Evolutionary conservation across 208 protist genomes (phyloP).

Genomic region (Tritrichomonas musculus): DNA sequence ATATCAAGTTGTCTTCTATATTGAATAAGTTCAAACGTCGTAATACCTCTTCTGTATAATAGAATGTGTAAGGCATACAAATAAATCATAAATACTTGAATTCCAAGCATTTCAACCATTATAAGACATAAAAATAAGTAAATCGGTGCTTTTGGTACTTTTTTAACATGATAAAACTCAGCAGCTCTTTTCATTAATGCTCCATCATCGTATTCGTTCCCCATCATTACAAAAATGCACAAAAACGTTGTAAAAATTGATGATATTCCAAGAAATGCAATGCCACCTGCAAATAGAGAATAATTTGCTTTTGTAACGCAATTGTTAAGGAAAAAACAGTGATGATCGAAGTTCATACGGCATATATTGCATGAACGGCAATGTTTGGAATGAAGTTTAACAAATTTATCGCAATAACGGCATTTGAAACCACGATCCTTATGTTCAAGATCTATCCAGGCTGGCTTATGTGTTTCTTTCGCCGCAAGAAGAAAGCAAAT

Average conservation of each 20-base stretch:
- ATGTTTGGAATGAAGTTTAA: background rate
- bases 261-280: background rate
- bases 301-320: slow-evolving; percentile 31
- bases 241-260: background rate
- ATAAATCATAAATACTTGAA: background rate
- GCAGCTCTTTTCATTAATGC: background rate
- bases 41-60: background rate
- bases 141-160: background rate
- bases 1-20: background rate
- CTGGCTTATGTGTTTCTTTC: background rate
- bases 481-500: background rate
- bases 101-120: background rate
- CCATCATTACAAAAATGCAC: background rate
- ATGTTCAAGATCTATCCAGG: background rate
- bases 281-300: background rate
- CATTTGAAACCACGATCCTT: background rate
- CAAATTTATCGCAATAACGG: background rate
- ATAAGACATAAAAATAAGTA: background rate
- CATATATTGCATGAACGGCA: slow-evolving; percentile 9
- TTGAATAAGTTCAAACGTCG: background rate
- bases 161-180: background rate
- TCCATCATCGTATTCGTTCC: background rate
- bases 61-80: background rate
- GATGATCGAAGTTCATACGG: slow-evolving; percentile 14
- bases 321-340: slow-evolving; percentile 35